Conservation (phyloP, 2,329 filamentous ascomycete species). For the Penicillium capsulatum region DNA sequence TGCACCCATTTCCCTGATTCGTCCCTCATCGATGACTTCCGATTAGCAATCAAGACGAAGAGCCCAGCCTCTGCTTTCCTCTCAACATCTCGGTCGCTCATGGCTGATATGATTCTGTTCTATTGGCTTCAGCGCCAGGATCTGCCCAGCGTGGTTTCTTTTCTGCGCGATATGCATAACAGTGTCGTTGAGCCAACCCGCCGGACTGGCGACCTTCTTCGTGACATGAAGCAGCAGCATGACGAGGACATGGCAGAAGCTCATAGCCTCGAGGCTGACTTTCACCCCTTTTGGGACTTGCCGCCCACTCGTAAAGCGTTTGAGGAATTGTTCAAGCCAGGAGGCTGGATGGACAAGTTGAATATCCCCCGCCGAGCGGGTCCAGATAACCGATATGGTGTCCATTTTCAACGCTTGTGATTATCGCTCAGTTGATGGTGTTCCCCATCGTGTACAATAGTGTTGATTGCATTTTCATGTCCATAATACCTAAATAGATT, state of each 20-base stretch:
- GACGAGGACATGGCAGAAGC: slow-evolving; percentile 17
- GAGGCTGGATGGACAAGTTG: slow-evolving; percentile 27
- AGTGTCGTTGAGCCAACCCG: slow-evolving; percentile 37
- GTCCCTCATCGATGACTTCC: slow-evolving; percentile 38
- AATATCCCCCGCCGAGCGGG: no score
- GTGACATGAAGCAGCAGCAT: slow-evolving; percentile 28
- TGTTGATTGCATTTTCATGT: not conserved
- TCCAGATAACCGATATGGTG: no score
- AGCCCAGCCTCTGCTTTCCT: slow-evolving; percentile 43
- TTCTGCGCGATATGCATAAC: slow-evolving; percentile 45
- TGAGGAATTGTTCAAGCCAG: slow-evolving; percentile 21
- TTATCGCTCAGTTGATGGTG: no score
- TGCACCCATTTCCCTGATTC: slow-evolving; percentile 41
- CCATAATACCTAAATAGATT: not conserved
- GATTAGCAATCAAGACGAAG: slow-evolving; percentile 38
- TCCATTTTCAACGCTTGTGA: no score
- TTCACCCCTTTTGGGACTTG: slow-evolving; percentile 31
- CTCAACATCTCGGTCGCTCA: slow-evolving; percentile 40
- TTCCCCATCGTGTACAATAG: not conserved
- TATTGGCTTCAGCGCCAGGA: slow-evolving; percentile 43
- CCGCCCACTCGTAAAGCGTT: slow-evolving; percentile 30
- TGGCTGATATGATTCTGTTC: slow-evolving; percentile 44
- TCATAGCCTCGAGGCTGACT: not conserved
- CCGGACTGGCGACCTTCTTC: slow-evolving; percentile 32
- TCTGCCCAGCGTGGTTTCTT: slow-evolving; percentile 36